Evolutionary conservation across 176 grass and related monocot genomes (phyloP).

Genomic region (Oryza australiensis): DNA sequence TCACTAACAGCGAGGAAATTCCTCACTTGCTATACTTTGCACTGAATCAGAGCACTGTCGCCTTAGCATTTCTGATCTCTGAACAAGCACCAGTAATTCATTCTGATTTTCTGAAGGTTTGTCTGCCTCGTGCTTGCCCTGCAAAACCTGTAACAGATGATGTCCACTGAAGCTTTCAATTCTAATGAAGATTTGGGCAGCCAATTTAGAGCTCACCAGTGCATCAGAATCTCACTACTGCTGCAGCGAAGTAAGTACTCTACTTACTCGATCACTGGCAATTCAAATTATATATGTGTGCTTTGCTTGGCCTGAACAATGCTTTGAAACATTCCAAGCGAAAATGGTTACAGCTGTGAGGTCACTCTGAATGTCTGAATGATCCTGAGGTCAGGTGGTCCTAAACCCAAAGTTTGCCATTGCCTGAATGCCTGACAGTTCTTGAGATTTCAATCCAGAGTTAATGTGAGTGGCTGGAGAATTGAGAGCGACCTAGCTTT

Average conservation of each 20-base stretch:
- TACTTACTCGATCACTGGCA: background rate
- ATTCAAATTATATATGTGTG: background rate
- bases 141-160: background rate
- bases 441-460: background rate
- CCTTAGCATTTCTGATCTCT: background rate
- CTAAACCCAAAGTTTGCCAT: background rate
- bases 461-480: background rate
- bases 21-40: background rate
- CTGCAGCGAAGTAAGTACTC: background rate
- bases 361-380: background rate
- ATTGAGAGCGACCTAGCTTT: background rate
- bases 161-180: background rate
- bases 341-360: background rate
- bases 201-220: constrained; percentile 2
- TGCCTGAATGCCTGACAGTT: background rate
- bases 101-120: background rate
- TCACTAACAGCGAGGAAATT: constrained; percentile 24
- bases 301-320: background rate
- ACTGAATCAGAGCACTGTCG: background rate
- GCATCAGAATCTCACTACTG: background rate
- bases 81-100: background rate
- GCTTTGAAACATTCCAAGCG: constrained; percentile 15
- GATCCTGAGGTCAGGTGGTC: background rate
- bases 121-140: background rate
- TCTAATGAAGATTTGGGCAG: background rate